Evolutionary conservation across 2,329 filamentous ascomycete species (phyloP), one percentile per base, ranked within the genome.

Genomic region (Microsporum ferrugineum): DNA sequence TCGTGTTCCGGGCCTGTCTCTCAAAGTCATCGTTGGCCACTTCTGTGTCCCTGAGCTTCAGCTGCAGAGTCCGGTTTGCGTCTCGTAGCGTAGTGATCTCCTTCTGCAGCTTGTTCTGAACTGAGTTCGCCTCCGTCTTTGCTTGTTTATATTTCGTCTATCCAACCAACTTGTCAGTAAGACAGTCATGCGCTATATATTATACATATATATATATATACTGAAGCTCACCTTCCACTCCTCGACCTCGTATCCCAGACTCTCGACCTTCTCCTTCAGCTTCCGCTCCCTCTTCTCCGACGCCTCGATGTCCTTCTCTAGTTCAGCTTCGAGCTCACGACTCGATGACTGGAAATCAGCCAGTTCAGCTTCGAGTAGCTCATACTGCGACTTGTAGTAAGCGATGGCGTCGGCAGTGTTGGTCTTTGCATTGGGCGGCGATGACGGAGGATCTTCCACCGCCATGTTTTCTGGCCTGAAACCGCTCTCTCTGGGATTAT

Each of bases 1-100:
- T 91, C 33, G 92, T 96, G 75, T 96, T 94, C 68, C 94, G 86
- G 67, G 94, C 92, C 77, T 97, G 92, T 66, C 91, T 86, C 78
- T 99, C 94, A 72, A 92, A 96, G 75, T 99, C 94, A 79, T 99
- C 94, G 77, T 97, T 99, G 72, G 89, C 90, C 60, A 99, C 94
- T 76, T 99, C 94, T 68, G 92, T 96, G 73, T 99, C 94, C 67
- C 94, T 87, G 62, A 99, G 79, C 74, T 83, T 89, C 65, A 96
- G 79, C 69, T 94, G 88, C 63, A 96, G 76, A 2, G 87, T 86
- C 66, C 94, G 82, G 73, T 91, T 95, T 57, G 85, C 75, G 66
- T 99, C 91, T 70, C 94, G 88, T 68, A 99, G 81, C 6, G 83
- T 87, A 5, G 94, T 99, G 69, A 99, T 91, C 75, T 99, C 94